Conservation (phyloP, 1,284 basidiomycete genomes). For the Afroboletus lepidellus region DNA sequence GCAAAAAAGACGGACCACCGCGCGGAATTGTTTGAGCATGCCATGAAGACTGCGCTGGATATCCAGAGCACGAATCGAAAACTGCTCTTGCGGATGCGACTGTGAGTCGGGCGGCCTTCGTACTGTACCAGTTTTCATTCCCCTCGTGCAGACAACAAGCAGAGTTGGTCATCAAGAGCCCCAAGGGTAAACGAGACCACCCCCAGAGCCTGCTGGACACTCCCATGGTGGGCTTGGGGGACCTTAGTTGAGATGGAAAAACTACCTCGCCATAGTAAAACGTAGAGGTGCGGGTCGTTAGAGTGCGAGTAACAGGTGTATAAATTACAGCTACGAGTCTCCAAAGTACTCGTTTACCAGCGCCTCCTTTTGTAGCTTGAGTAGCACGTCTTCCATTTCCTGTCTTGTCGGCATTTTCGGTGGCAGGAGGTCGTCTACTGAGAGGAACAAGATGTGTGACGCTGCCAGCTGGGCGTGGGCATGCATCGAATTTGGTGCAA, state of each 20-base stretch:
- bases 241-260: constrained; percentile 10
- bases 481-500: constrained; percentile 33
- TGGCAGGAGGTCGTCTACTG: constrained; percentile 67
- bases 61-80: constrained; percentile 74
- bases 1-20: constrained; percentile 74
- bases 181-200: constrained; percentile 37
- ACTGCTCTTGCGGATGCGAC: constrained; percentile 69
- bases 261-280: not conserved
- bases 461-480: constrained; percentile 59
- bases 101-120: constrained; percentile 46
- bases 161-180: constrained; percentile 52
- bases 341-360: constrained; percentile 81
- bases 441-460: constrained; percentile 74
- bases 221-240: constrained; percentile 11
- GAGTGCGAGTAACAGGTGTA: constrained; percentile 6
- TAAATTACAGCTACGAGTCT: constrained; percentile 22
- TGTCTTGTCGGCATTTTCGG: constrained; percentile 73
- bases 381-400: constrained; percentile 79
- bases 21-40: constrained; percentile 68
- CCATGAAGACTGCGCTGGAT: constrained; percentile 67
- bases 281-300: not conserved
- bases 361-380: constrained; percentile 79
- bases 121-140: not conserved
- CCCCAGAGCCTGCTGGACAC: constrained; percentile 18
- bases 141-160: constrained; percentile 59